These are phyloP conservation scores for Whalleya microplaca DNA, from an alignment of 2,329 filamentous ascomycete genomes.

Conservation along the genomic window DNA sequence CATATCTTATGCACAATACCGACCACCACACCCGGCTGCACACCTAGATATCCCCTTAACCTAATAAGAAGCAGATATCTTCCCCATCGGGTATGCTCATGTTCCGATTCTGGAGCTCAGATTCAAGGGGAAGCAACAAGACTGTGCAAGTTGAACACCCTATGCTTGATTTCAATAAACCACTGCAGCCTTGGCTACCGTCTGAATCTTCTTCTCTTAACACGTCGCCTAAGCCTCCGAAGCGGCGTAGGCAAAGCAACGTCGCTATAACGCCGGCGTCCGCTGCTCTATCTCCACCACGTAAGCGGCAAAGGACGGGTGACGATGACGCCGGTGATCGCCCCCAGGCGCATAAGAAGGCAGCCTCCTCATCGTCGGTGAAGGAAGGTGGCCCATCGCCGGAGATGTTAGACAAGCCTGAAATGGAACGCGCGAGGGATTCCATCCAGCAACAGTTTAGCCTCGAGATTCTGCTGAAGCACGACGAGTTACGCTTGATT, in stretches of 20 bases:
- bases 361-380: conserved; percentile 28
- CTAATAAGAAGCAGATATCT: conserved; percentile 17
- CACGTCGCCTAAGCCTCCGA: conserved; percentile 34
- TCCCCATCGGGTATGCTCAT: conserved; percentile 51
- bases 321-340: conserved; percentile 33
- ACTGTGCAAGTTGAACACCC: conserved; percentile 48
- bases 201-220: conserved; percentile 30
- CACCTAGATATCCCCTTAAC: conserved; percentile 1
- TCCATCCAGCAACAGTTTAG: conserved; percentile 85
- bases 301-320: conserved; percentile 50
- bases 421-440: conserved; percentile 64
- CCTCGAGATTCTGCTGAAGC: conserved; percentile 89
- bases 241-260: conserved; percentile 38
- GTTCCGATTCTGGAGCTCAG: conserved; percentile 66
- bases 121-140: conserved; percentile 61
- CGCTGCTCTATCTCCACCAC: conserved; percentile 32
- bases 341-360: conserved; percentile 38
- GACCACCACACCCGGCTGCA: conserved; percentile 5
- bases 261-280: conserved; percentile 38
- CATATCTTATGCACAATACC: conserved; percentile 3
- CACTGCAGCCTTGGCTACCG: conserved; percentile 39
- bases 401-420: conserved; percentile 22
- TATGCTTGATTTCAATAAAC: conserved; percentile 42
- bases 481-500: conserved; percentile 90
- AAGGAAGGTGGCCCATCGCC: conserved; percentile 16